Evolutionary conservation across 768 basidiomycete genomes (phyloP).

Genomic region (Strobilomyces dryophilus): DNA sequence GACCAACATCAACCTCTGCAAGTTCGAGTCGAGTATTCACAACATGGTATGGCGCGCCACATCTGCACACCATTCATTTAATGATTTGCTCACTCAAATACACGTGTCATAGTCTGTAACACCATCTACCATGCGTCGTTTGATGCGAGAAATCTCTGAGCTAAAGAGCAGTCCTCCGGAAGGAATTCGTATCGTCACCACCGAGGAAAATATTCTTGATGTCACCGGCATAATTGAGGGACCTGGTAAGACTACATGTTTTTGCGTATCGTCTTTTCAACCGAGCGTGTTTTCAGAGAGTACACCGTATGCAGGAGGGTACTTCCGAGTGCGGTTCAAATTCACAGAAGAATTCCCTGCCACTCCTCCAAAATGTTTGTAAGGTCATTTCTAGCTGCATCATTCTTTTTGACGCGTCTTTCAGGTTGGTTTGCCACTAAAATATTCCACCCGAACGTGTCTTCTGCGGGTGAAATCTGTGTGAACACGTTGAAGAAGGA

Average conservation of each 20-base stretch:
- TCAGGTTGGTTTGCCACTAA: conserved; percentile 89
- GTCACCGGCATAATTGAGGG: conserved; percentile 87
- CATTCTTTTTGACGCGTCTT: conserved; percentile 3
- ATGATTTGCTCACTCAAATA: neutral
- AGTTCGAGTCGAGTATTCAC: neutral
- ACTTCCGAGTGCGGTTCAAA: conserved; percentile 73
- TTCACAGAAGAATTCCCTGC: conserved; percentile 95
- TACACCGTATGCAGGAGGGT: conserved; percentile 70
- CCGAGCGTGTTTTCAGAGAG: conserved; percentile 38
- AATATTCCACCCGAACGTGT: conserved; percentile 97
- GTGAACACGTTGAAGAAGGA: conserved; percentile 98
- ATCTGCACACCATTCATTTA: neutral
- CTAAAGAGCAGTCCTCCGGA: conserved; percentile 83
- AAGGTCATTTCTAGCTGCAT: neutral
- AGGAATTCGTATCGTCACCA: conserved; percentile 84
- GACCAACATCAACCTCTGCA: conserved; percentile 8
- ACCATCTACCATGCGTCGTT: conserved; percentile 68
- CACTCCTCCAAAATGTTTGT: conserved; percentile 84
- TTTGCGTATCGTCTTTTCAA: neutral
- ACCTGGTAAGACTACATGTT: conserved; percentile 57
- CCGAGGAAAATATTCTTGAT: conserved; percentile 85
- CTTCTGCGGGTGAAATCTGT: conserved; percentile 85
- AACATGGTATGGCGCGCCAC: conserved; percentile 21
- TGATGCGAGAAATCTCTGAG: conserved; percentile 83
- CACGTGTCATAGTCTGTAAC: conserved; percentile 33